Percentiles rank a stretch among this genome's conserved stretches.
phyloP scores from a whole-genome alignment of 495 filamentous ascomycete genomes.

The Penicillium fimorum region DNA sequence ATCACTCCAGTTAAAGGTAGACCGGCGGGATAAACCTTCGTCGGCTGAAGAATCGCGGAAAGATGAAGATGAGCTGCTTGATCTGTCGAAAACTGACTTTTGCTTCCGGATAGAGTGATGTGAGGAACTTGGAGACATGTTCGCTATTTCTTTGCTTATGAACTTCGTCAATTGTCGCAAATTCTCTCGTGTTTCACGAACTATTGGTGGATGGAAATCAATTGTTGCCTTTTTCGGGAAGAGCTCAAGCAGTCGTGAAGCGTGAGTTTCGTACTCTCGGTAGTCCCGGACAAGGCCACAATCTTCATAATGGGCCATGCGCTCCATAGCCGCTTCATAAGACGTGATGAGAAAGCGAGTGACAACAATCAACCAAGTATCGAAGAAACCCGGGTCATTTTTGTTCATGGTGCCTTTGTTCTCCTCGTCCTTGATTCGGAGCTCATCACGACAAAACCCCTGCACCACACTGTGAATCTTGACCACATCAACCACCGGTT shows the following conservation, averaged over 20 bases:
- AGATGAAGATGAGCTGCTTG: slow-evolving; percentile 61
- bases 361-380: slow-evolving; percentile 64
- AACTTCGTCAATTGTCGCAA: slow-evolving; percentile 49
- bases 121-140: slow-evolving; percentile 50
- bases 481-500: slow-evolving; percentile 60
- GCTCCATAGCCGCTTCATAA: slow-evolving; percentile 58
- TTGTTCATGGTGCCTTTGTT: slow-evolving; percentile 30
- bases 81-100: slow-evolving; percentile 70
- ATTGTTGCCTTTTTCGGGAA: slow-evolving; percentile 37
- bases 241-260: slow-evolving; percentile 49
- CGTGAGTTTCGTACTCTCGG: slow-evolving; percentile 68
- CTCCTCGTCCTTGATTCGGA: slow-evolving; percentile 56
- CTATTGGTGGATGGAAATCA: slow-evolving; percentile 23
- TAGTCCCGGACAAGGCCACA: slow-evolving; percentile 70
- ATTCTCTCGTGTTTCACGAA: slow-evolving; percentile 42
- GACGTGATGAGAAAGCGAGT: slow-evolving; percentile 59
- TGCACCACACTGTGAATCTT: slow-evolving; percentile 78
- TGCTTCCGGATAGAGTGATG: slow-evolving; percentile 49
- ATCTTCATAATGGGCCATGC: slow-evolving; percentile 53
- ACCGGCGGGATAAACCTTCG: slow-evolving; percentile 33
- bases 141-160: slow-evolving; percentile 59
- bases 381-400: slow-evolving; percentile 33
- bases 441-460: slow-evolving; percentile 69
- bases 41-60: slow-evolving; percentile 40
- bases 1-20: slow-evolving; percentile 37